Percentiles rank a stretch among this genome's conserved stretches.
Conservation (phyloP, 2,329 filamentous ascomycete genomes). For the Apiospora phragmitis region DNA sequence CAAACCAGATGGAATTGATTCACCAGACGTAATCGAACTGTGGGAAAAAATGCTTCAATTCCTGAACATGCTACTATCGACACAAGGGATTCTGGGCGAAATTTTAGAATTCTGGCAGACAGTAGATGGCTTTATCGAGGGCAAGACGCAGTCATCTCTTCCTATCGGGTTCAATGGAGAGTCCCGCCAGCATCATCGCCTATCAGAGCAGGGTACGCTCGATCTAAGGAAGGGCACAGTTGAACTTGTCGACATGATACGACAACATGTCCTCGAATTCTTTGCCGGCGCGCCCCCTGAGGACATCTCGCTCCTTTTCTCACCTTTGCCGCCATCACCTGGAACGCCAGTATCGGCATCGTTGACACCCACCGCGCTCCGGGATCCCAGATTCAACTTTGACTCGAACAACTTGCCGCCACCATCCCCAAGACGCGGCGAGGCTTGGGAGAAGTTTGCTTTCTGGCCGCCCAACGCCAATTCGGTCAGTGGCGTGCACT, state of each 20-base stretch:
- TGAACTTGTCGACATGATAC: constrained; percentile 81
- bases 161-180: constrained; percentile 81
- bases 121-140: constrained; percentile 85
- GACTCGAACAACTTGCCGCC: constrained; percentile 76
- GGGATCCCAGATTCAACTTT: constrained; percentile 77
- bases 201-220: constrained; percentile 68
- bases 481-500: constrained; percentile 87
- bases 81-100: constrained; percentile 82
- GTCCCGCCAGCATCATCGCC: constrained; percentile 76
- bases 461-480: constrained; percentile 97
- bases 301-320: constrained; percentile 85
- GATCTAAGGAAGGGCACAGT: constrained; percentile 76
- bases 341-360: constrained; percentile 61
- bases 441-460: constrained; percentile 88
- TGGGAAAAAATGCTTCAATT: constrained; percentile 88
- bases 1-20: constrained; percentile 68
- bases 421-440: constrained; percentile 75
- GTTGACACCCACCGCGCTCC: constrained; percentile 56
- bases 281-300: constrained; percentile 88
- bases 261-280: constrained; percentile 77
- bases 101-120: constrained; percentile 94
- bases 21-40: constrained; percentile 77
- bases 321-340: constrained; percentile 72
- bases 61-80: constrained; percentile 71
- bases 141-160: constrained; percentile 76